phyloP scores from a whole-genome alignment of 177 flowering plant genomes.

The Telopea speciosissima region DNA sequence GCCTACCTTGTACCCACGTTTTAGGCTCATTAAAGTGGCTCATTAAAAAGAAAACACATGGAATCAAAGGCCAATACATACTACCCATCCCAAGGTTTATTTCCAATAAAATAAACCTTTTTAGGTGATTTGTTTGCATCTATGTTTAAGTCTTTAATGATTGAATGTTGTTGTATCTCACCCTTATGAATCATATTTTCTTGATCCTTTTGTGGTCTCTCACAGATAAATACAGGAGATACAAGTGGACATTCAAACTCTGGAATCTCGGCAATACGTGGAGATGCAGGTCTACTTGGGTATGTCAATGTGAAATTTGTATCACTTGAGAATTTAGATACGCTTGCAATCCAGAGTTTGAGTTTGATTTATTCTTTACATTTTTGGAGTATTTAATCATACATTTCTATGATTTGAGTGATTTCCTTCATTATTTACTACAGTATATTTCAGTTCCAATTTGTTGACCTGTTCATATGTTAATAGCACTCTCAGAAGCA shows the following conservation, averaged over 20 bases:
- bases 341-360: not conserved
- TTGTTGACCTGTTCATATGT: not conserved
- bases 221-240: constrained; percentile 60
- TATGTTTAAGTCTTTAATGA: not conserved
- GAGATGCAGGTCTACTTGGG: constrained; percentile 95
- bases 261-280: constrained; percentile 60
- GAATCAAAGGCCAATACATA: too few relatives aligned
- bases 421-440: not conserved
- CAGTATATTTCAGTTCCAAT: not conserved
- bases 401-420: too few relatives aligned
- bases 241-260: constrained; percentile 29
- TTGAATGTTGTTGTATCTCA: not conserved
- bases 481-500: not conserved
- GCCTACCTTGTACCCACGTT: too few relatives aligned
- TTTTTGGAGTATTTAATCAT: too few relatives aligned
- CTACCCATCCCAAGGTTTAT: too few relatives aligned
- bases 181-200: not conserved
- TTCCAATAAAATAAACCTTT: too few relatives aligned
- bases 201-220: constrained; percentile 4
- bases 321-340: too few relatives aligned
- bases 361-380: not conserved
- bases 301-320: constrained; percentile 22
- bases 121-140: too few relatives aligned
- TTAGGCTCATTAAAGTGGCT: too few relatives aligned
- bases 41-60: too few relatives aligned